Base-by-base conservation (phyloP, 2,329 filamentous ascomycete genomes). In the Fusarium fracticaudum region DNA sequence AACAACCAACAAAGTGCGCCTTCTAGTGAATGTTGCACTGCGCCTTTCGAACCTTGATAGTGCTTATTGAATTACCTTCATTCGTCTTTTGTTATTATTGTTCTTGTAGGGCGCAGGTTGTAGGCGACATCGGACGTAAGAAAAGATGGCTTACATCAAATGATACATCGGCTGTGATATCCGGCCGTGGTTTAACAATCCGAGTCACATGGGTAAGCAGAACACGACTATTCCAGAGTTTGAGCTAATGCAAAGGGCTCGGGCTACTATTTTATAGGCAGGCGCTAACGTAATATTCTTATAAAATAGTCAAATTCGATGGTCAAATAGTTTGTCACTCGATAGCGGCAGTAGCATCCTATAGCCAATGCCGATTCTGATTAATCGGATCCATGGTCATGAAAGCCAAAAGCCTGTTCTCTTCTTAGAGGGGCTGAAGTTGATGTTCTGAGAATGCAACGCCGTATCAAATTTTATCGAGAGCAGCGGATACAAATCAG, bases 271-370 rank as follows among this genome's bases (percentile, higher is more conserved):
- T 64, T 2, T 18, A 44, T 47, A 24, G 20, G 41, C 37, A 48
- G 35, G 35, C 33, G 35, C 26, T 54, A 31, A 55, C 47, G 60
- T 64, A 55, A 47, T 55, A n/a, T 29, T 18, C 20, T 17, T 41
- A 47, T 64, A 53, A 61, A 61, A 43, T 61, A 26, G 59, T 65
- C 59, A 65, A 44, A 65, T 65, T 11, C 45, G 26, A 65, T 66
- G 40, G 47, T 64, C 59, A 54, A 43, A 64, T 64, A 64, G 40
- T 54, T 64, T 33, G 11, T 8, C 13, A 33, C 4, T n/a, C 9
- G 20, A 18, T 38, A 60, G n/a, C 7, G 15, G 9, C 20, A 8
- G 5, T 12, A n/a, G 20, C 26, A n/a, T 15, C 8, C 11, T 24
- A 2, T 8, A 24, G 13, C n/a, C 31, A 35, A 51, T 35, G 12